Base-by-base conservation (phyloP, 306 rosid species). In the Fragaria ananassa region DNA sequence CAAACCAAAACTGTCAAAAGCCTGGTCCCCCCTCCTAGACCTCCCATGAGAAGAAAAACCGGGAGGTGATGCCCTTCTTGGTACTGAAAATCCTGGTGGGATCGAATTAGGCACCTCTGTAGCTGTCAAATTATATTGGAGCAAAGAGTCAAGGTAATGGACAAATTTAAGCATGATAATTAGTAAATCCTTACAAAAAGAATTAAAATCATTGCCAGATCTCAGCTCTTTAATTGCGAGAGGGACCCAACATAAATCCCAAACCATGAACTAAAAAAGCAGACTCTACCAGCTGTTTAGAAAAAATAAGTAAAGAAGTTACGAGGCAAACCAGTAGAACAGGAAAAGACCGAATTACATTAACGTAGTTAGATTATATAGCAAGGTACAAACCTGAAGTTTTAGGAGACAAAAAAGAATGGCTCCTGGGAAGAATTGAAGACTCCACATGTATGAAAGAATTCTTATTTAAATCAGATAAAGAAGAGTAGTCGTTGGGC, bases 61-160 rank as follows among this genome's bases (percentile, higher is more conserved):
- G 42, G 77, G 77, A 15, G 77, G 77, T 25, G 77, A 62, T 15
- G 77, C 68, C 49, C 68, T 41, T 27, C 77, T 74, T 42, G 68
- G 68, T 63, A 74, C 1, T 15, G 77, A 41, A 42, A 74, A 74
- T 74, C 77, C 68, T 74, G 77, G 68, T 0, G 68, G 56, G 54
- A 27, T 42, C 5, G 57, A 74, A 41, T 17, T 15, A 74, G 77
- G 68, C 44, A 25, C 68, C 25, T 42, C 68, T 74, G 77, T 58
- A 42, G 61, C 42, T 1, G 29, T 41, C 68, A 10, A 1, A 74
- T 35, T 25, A 29, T 7, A 34, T 63, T 15, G 41, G 45, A 63
- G 27, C 45, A 64, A 64, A 64, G 46, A 64, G 37, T 35, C 68
- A 73, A 63, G 23, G 14, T 14, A 23, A 54, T 21, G 76, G 51